Evolutionary conservation across 2,329 filamentous ascomycete species (phyloP).

Genomic region (Trichoderma sp.): DNA sequence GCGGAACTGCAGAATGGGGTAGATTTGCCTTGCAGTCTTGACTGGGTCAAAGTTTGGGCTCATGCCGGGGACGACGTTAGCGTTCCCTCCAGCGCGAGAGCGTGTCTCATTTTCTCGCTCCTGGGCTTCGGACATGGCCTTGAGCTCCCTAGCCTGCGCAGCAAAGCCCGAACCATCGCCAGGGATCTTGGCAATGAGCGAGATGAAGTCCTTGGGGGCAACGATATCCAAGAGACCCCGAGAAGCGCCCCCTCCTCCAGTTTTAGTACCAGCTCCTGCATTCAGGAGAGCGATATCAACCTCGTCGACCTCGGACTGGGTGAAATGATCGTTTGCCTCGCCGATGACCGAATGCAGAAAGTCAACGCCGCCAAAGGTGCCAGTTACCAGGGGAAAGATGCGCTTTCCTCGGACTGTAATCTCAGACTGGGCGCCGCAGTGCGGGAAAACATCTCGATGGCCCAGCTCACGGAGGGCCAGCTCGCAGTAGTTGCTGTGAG

Average conservation of each 20-base stretch:
- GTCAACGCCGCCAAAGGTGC: constrained; percentile 76
- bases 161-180: constrained; percentile 67
- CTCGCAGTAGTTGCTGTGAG: constrained; percentile 84
- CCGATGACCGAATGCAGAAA: constrained; percentile 78
- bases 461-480: constrained; percentile 75
- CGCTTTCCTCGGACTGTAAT: constrained; percentile 64
- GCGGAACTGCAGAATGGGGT: constrained; percentile 90
- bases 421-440: constrained; percentile 68
- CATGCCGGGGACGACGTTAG: constrained; percentile 71
- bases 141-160: constrained; percentile 64
- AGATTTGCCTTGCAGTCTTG: constrained; percentile 78
- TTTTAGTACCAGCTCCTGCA: constrained; percentile 56
- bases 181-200: constrained; percentile 75
- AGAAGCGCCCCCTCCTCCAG: constrained; percentile 41
- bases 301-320: constrained; percentile 81
- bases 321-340: constrained; percentile 81
- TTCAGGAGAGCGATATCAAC: constrained; percentile 74
- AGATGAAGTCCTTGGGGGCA: constrained; percentile 63
- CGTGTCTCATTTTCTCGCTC: constrained; percentile 57
- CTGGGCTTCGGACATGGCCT: constrained; percentile 63
- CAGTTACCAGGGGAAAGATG: constrained; percentile 75
- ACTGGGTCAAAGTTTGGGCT: constrained; percentile 75
- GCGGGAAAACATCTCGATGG: constrained; percentile 78
- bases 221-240: constrained; percentile 49
- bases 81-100: constrained; percentile 47